Percentiles rank a stretch among this genome's conserved stretches.
These are phyloP conservation scores for Aspergillus mulundensis DNA, from an alignment of 495 filamentous ascomycete species.

Conservation along the genomic window DNA sequence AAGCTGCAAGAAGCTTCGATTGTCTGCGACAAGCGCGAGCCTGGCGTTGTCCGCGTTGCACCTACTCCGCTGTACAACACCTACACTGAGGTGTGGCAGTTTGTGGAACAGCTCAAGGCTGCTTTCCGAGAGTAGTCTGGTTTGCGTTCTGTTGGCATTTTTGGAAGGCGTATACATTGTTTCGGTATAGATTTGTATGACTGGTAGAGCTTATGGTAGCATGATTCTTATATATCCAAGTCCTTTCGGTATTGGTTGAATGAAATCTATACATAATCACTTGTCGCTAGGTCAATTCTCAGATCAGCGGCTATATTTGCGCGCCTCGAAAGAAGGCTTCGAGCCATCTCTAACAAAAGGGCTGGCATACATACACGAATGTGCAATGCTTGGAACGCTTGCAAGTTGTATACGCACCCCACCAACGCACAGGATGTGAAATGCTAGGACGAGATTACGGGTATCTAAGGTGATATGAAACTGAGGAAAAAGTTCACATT, in stretches of 20 bases:
- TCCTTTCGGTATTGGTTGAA: too few relatives aligned
- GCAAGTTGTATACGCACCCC: too few relatives aligned
- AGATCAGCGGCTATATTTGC: too few relatives aligned
- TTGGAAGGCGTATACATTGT: neutral
- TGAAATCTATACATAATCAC: too few relatives aligned
- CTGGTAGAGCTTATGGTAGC: neutral
- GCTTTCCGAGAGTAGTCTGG: conserved; percentile 21
- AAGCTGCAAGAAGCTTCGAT: conserved; percentile 65
- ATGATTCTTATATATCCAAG: neutral
- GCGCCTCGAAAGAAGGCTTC: too few relatives aligned
- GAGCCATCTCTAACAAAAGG: too few relatives aligned
- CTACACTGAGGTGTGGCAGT: conserved; percentile 71
- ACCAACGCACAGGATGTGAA: too few relatives aligned
- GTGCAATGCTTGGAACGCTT: too few relatives aligned
- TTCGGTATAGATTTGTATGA: neutral
- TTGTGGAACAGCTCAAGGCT: conserved; percentile 53
- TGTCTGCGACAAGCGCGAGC: conserved; percentile 83
- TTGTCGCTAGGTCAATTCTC: too few relatives aligned
- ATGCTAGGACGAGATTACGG: neutral
- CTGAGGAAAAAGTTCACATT: conserved; percentile 31
- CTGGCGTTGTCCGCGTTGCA: conserved; percentile 93
- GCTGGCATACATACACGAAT: too few relatives aligned
- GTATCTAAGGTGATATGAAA: neutral
- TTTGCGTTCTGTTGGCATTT: neutral
- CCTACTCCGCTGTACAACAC: conserved; percentile 87